Base-by-base conservation (phyloP, 2,329 filamentous ascomycete genomes). In the Diaporthe caulivora region DNA sequence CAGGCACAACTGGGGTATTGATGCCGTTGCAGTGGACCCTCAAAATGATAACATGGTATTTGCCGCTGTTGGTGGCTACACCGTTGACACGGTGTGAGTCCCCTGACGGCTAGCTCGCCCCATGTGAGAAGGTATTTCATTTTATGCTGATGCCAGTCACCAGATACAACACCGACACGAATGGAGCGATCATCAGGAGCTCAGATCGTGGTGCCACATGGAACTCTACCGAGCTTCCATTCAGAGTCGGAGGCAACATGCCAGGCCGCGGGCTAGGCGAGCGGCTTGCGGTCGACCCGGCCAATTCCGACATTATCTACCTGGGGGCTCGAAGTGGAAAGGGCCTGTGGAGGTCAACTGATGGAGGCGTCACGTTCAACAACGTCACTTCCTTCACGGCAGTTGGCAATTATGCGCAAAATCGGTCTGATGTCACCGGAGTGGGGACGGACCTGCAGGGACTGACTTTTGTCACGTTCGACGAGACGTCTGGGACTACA, bases 181-280 rank as follows among this genome's bases (percentile, higher is more conserved):
- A 85, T 5, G 88, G 88, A 13, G 82, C 87, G 7, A 89, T 91
- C 51, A 84, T 89, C 47, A 84, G 86, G 44, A 89, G 87, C 13
- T 86, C 83, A 15, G 88, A 91, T 76, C 83, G 84, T 76, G 89
- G 89, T 1, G 80, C 79, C 3, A 89, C 88, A 1, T 91, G 87
- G 86, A 77, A 81, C 1, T 81, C 83, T 29, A 86, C 86, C 0
- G 79, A 81, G 7, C 83, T 91, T 0, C 84, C 87, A 6, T 91
- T 91, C 82, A 91, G 91, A 78, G 87, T 90, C 60, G 89, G 89
- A 13, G 89, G 89, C 0, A 91, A 91, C 78, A 90, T 90, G 88
- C 89, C 89, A 10, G 89, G 89, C 2, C 86, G 89, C 26, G 89
- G 89, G 4, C 87, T 86, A 79, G 89, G 89, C 40, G 89, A 90